Base-by-base conservation (phyloP, 108 stramenopile genomes). In the Cyclotella atomus region DNA sequence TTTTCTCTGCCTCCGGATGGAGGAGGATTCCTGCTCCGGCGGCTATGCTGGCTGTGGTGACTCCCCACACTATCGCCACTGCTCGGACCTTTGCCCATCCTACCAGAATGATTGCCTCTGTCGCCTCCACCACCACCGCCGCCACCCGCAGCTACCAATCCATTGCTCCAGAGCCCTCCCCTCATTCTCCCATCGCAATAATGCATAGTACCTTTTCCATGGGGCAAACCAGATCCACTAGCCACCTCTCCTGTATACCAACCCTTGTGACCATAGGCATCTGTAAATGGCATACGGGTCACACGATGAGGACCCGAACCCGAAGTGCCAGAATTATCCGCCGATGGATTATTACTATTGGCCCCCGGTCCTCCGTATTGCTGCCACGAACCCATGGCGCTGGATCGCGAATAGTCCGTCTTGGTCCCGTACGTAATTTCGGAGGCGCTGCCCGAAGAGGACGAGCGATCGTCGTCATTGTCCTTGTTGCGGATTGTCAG, bases 181-280 rank as follows among this genome's bases (percentile, higher is more conserved):
- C 63, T 47, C 17, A 74, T 46, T 23, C 73, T 57, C 25, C 79
- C 79, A 69, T 81, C 73, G n/a, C 68, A 69, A 52, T 82, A 81
- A 56, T 81, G 72, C 68, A 81, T 57, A 15, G 63, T 49, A 8
- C 88, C 92, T 46, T 72, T 65, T 53, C 92, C 92, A 77, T 91
- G 87, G 0, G 92, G 92, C 82, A 89, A 83, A 0, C 90, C 90
- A 25, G 87, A 90, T 9, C 81, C 82, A 23, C 81, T 71, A 35
- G 89, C 73, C 3, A 94, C 82, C 34, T 91, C 86, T 23, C 92
- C 92, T 0, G 90, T 88, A 70, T 87, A 94, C 47, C 71, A 71
- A 21, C 92, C 92, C 65, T 79, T 79, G 61, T 91, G 87, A 23
- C 92, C 92, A 67, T 94, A 91, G 6, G 89, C 86, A 81, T 94